phyloP scores from a whole-genome alignment of 169 alveolate genomes.

The Besnoitia besnoiti region DNA sequence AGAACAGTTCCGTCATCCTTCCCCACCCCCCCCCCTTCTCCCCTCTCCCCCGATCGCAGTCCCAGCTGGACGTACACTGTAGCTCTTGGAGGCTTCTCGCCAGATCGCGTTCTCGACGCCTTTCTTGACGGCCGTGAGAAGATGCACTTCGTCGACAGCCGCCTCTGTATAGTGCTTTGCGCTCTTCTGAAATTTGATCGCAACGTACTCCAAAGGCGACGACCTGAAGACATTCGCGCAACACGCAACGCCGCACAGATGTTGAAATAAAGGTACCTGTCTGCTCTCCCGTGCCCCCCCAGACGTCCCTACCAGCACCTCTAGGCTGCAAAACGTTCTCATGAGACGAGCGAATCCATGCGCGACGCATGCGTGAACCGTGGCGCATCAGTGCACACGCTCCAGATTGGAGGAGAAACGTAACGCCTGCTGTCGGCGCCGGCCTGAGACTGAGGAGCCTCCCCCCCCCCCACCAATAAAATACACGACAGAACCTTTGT shows the following conservation, averaged over 20 bases:
- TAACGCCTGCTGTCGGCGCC: no score
- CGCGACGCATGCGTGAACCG: no score
- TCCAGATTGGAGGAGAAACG: no score
- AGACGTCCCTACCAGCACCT: neutral
- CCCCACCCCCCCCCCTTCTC: slow-evolving; percentile 31
- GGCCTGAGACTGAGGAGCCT: no score
- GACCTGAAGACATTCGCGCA: neutral
- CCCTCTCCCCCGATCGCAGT: neutral
- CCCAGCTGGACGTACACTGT: slow-evolving; percentile 71
- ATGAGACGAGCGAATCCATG: no score
- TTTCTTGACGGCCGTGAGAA: slow-evolving; percentile 65
- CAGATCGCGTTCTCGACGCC: slow-evolving; percentile 62
- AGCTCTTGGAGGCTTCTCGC: slow-evolving; percentile 84
- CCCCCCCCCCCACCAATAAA: no score
- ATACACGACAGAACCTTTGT: no score
- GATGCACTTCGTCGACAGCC: slow-evolving; percentile 94
- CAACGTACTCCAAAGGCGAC: slow-evolving; percentile 86
- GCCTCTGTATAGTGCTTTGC: slow-evolving; percentile 97
- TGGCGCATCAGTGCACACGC: no score
- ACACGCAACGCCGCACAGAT: neutral
- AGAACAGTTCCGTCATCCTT: no score
- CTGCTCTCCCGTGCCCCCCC: neutral
- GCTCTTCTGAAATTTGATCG: slow-evolving; percentile 96
- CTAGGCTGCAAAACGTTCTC: no score
- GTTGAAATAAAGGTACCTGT: neutral